Evolutionary conservation across 2,329 filamentous ascomycete species (phyloP).

Genomic region (Trichoderma simmonsii): DNA sequence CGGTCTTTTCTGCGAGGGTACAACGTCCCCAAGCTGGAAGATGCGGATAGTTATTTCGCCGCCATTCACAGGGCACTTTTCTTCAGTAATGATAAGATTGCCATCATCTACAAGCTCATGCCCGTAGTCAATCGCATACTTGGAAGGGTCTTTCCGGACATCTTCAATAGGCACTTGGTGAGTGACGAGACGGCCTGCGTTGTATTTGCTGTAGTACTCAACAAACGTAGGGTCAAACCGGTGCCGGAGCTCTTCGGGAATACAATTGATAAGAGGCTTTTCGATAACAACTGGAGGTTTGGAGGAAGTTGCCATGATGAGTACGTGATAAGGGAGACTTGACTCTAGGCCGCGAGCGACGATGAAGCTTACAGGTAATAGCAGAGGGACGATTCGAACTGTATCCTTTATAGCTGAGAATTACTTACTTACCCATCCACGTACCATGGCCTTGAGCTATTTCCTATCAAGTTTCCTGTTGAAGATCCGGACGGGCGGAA

Average conservation of each 20-base stretch:
- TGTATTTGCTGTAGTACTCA: background rate
- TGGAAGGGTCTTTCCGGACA: background rate
- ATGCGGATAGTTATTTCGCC: background rate
- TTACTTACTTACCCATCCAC: background rate
- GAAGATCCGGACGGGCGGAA: background rate
- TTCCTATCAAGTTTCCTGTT: background rate
- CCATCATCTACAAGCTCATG: background rate
- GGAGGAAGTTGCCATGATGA: background rate
- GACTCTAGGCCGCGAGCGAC: background rate
- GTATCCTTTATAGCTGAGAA: background rate
- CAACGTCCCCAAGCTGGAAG: background rate
- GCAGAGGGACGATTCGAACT: too few relatives aligned
- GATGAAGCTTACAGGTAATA: background rate
- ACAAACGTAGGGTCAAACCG: background rate
- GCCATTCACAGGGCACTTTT: background rate
- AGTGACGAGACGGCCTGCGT: background rate
- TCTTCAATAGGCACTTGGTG: background rate
- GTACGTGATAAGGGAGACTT: background rate
- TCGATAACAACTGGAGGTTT: background rate
- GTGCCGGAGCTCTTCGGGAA: background rate
- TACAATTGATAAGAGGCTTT: background rate
- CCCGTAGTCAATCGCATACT: background rate
- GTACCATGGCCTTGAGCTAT: background rate
- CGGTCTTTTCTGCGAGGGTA: background rate
- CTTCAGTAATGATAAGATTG: background rate